Percentiles rank a stretch among this genome's conserved stretches.
Evolutionary conservation across 2,329 filamentous ascomycete genomes (phyloP).

Genomic region (Juglanconis oblonga): DNA sequence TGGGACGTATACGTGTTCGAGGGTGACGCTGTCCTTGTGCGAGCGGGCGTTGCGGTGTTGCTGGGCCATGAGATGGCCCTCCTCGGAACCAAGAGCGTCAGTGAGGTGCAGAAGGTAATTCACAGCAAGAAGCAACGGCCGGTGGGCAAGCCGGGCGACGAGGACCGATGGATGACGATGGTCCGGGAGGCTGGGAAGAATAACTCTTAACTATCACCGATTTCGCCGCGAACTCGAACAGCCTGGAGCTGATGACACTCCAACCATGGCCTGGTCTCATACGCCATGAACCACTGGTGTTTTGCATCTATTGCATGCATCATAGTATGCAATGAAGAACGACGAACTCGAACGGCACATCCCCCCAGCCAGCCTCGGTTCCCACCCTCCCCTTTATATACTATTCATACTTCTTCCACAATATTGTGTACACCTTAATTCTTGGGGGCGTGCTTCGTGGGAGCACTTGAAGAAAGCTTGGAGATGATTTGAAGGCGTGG

Average conservation of each 20-base stretch:
- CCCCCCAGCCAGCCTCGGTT: too few species aligned
- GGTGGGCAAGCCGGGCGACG: slow-evolving; percentile 42
- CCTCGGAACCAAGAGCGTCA: slow-evolving; percentile 42
- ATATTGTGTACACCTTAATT: slow-evolving; percentile 18
- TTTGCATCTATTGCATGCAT: too few species aligned
- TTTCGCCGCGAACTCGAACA: not conserved
- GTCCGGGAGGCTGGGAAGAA: slow-evolving; percentile 38
- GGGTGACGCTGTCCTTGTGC: slow-evolving; percentile 68
- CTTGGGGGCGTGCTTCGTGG: not conserved
- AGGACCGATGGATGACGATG: slow-evolving; percentile 44
- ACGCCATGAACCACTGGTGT: too few species aligned
- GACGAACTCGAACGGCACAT: too few species aligned
- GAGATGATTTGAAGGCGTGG: slow-evolving; percentile 8
- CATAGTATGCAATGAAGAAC: too few species aligned
- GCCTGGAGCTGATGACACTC: slow-evolving; percentile 7
- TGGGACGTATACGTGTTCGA: slow-evolving; percentile 86
- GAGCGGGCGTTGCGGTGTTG: slow-evolving; percentile 68
- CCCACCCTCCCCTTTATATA: not conserved
- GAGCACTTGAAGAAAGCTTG: slow-evolving; percentile 11
- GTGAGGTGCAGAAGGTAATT: slow-evolving; percentile 42
- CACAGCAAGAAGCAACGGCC: slow-evolving; percentile 31
- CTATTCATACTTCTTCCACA: slow-evolving; percentile 12
- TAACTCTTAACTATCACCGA: slow-evolving; percentile 14
- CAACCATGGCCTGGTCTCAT: not conserved
- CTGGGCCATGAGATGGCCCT: slow-evolving; percentile 50